These are phyloP conservation scores for Cyclocybe cylindracea DNA, from an alignment of 768 basidiomycete species.

Conservation along the genomic window DNA sequence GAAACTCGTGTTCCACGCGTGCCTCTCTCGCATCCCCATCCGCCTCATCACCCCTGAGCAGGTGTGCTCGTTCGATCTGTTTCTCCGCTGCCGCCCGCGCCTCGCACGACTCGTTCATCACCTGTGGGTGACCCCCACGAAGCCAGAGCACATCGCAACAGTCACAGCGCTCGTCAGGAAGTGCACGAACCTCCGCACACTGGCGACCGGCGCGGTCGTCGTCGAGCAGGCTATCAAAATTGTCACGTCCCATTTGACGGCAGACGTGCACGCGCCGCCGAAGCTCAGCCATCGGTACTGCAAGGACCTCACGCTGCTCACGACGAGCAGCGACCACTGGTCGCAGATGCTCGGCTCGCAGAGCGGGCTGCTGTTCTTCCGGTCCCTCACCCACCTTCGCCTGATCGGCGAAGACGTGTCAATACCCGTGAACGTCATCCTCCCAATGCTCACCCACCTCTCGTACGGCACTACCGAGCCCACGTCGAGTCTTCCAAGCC, in stretches of 20 bases:
- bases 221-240: slow-evolving; percentile 24
- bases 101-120: slow-evolving; percentile 25
- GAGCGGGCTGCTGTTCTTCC: slow-evolving; percentile 27
- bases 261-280: slow-evolving; percentile 1
- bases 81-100: slow-evolving; percentile 16
- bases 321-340: slow-evolving; percentile 24
- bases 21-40: slow-evolving; percentile 34
- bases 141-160: slow-evolving; percentile 18
- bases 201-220: slow-evolving; percentile 31
- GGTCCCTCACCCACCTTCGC: slow-evolving; percentile 33
- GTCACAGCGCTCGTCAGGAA: slow-evolving; percentile 26
- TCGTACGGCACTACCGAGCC: slow-evolving; percentile 25
- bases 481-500: slow-evolving; percentile 3
- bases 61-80: slow-evolving; percentile 28
- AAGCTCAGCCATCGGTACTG: slow-evolving; percentile 28
- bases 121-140: slow-evolving; percentile 35
- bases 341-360: slow-evolving; percentile 18
- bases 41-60: slow-evolving; percentile 31
- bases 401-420: slow-evolving; percentile 28
- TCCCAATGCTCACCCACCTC: slow-evolving; percentile 28
- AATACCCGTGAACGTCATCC: slow-evolving; percentile 17
- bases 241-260: not conserved
- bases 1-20: slow-evolving; percentile 29
- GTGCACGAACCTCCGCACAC: slow-evolving; percentile 29
- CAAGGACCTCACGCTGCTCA: slow-evolving; percentile 31